Base-by-base conservation (phyloP, 495 filamentous ascomycete species). In the Penicillium silybi region DNA sequence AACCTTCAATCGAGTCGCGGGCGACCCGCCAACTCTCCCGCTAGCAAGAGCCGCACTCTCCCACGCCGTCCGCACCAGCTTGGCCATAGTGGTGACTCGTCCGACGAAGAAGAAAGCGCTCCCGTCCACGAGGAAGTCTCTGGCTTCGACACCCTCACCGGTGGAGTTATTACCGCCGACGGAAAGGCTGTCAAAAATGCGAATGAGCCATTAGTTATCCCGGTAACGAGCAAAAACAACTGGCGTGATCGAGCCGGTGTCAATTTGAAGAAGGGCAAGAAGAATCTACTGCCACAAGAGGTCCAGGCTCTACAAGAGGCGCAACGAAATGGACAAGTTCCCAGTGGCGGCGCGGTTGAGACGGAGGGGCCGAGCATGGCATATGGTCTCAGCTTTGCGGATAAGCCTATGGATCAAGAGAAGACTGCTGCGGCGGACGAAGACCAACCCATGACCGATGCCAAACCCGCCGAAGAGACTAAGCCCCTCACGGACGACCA, bases 401-500 rank as follows among this genome's bases (percentile, higher is more conserved):
- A 67, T 47, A 41, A 53, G 20, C 11, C 46, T 9, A 43, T 56
- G 18, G 63, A 53, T 4, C 44, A 64, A 23, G 62, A 65, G 29
- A 56, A 66, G 8, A 52, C 54, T 3, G 59, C 51, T 16, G 19
- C 27, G 7, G 9, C 4, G 16, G 62, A 70, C 34, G 55, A 48
- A 17, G 62, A 71, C 19, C 60, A 64, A 32, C 44, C 54, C 16
- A 75, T 71, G 63, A 20, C 53, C 23, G 68, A 74, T 35, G 62
- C 52, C 25, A 60, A 66, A 41, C 19, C 54, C 41, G 38, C 19
- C 39, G 41, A 59, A 49, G 26, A 58, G 26, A 55, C 34, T 11
- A 73, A 62, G 46, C 71, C 71, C 26, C 65, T 71, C 18, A 85
- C 82, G 19, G 80, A 84, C 35, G 92, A 97, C 48, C 82, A 92